These are phyloP conservation scores for Biscogniauxia mediterranea DNA, from an alignment of 2,329 filamentous ascomycete species.

Conservation along the genomic window DNA sequence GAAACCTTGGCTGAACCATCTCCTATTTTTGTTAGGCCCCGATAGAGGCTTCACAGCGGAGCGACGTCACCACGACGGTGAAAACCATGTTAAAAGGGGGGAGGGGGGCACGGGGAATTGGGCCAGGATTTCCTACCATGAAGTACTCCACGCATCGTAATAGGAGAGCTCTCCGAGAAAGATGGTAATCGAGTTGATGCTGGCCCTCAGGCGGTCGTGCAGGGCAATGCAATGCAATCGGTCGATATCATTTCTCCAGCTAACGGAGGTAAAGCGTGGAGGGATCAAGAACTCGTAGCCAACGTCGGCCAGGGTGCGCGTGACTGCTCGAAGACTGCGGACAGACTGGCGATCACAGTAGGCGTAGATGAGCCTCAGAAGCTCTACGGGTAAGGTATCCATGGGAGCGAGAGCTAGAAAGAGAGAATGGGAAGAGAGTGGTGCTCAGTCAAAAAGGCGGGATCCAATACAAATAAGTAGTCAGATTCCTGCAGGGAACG, in stretches of 20 bases:
- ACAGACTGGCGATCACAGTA: constrained; percentile 40
- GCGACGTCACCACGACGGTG: not conserved
- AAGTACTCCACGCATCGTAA: constrained; percentile 36
- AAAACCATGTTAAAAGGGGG: not conserved
- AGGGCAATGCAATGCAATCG: constrained; percentile 44
- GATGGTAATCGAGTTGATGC: constrained; percentile 44
- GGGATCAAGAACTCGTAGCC: constrained; percentile 43
- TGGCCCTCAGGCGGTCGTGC: constrained; percentile 40
- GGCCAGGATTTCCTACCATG: constrained; percentile 22
- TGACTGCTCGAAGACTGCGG: constrained; percentile 41
- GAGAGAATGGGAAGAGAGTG: constrained; percentile 5
- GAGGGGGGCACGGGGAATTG: not conserved
- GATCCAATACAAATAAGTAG: constrained; percentile 6
- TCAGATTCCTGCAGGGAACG: not conserved
- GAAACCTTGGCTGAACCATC: constrained; percentile 3
- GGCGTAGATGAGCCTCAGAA: constrained; percentile 42
- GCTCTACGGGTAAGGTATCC: constrained; percentile 39
- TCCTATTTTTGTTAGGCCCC: constrained; percentile 1
- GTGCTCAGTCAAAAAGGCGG: constrained; percentile 11
- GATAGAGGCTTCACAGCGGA: not conserved
- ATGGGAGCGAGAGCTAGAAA: constrained; percentile 19
- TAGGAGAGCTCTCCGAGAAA: constrained; percentile 44
- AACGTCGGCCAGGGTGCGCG: constrained; percentile 38
- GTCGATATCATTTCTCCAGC: constrained; percentile 45
- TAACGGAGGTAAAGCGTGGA: constrained; percentile 41